Conservation (phyloP, 768 basidiomycete species). For the Termitomyces bulborhizus region DNA sequence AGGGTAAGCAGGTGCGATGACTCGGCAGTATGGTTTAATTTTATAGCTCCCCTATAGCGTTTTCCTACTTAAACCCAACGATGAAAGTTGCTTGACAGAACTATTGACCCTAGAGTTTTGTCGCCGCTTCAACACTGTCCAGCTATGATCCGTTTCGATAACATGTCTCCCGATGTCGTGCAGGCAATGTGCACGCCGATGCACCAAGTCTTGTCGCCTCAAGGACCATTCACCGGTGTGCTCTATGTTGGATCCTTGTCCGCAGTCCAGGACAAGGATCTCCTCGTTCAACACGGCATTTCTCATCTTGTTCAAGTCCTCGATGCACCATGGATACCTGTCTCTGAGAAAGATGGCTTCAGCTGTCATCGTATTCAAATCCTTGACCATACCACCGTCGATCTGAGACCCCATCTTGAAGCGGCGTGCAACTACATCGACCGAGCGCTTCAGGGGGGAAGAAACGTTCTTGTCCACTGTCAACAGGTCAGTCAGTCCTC, state of each 20-base stretch:
- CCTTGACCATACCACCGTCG: constrained; percentile 52
- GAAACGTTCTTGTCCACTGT: constrained; percentile 73
- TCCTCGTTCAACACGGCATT: constrained; percentile 42
- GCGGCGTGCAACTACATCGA: constrained; percentile 64
- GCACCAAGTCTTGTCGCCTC: constrained; percentile 59
- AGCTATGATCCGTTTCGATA: constrained; percentile 75
- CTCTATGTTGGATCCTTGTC: constrained; percentile 66
- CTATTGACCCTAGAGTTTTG: neutral
- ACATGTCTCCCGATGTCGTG: constrained; percentile 66
- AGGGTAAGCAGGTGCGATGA: constrained; percentile 14
- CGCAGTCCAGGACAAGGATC: constrained; percentile 50
- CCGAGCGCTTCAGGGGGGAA: constrained; percentile 47
- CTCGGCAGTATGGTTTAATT: constrained; percentile 10
- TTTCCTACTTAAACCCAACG: constrained; percentile 14
- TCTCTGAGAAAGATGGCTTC: constrained; percentile 36
- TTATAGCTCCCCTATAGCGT: constrained; percentile 13
- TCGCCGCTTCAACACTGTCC: neutral
- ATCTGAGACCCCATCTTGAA: constrained; percentile 65
- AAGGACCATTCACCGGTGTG: constrained; percentile 32
- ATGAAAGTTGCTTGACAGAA: constrained; percentile 10
- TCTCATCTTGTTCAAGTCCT: constrained; percentile 57
- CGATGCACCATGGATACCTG: constrained; percentile 57
- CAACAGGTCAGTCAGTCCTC: constrained; percentile 53
- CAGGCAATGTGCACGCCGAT: constrained; percentile 84
- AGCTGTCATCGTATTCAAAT: constrained; percentile 64